Evolutionary conservation across 2,329 filamentous ascomycete species (phyloP), one percentile per base, ranked within the genome.

Genomic region (Neopestalotiopsis rosae): DNA sequence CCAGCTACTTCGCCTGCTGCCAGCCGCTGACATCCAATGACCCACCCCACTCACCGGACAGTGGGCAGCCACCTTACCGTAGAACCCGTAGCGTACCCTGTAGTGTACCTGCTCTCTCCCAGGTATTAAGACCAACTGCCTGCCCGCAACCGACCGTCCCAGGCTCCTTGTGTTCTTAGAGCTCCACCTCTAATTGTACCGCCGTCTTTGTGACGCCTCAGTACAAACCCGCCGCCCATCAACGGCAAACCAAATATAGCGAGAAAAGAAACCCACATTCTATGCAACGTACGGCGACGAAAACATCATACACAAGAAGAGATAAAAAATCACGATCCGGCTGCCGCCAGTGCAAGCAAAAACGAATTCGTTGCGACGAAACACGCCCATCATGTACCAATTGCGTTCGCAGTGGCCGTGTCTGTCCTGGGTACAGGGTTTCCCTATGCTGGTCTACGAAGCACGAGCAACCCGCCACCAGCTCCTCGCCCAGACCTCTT

Each of bases 361-460:
- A 62, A 62, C 59, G 59, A 38, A 42, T 62, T 20, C 59, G 59
- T 28, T 66, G 64, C 24, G 64, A 66, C 49, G 64, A 66, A 45
- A 66, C 64, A 20, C 42, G 49, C 42, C 64, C 64, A 38, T 45
- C 34, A 38, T 66, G 64, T 58, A 42, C 13, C 64, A 66, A 66
- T 45, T 66, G 64, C 49, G 45, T 66, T 56, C 64, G 49, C 30
- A 42, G 32, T 17, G 64, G 64, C 45, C 64, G 45, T n/a, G 64
- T 38, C 42, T 66, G 64, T 58, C 64, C 64, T 28, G 64, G 64
- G 30, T 66, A 66, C 32, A 45, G 52, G 49, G 64, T 66, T 38
- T 56, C 64, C 49, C 64, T 66, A n/a, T 49, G 17, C 28, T 66
- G 64, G 64, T 66, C 64, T 58, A 66, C 49, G 64, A 66, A 66